Base-by-base conservation (phyloP, 169 alveolate genomes). In the Cryptosporidium sp. region DNA sequence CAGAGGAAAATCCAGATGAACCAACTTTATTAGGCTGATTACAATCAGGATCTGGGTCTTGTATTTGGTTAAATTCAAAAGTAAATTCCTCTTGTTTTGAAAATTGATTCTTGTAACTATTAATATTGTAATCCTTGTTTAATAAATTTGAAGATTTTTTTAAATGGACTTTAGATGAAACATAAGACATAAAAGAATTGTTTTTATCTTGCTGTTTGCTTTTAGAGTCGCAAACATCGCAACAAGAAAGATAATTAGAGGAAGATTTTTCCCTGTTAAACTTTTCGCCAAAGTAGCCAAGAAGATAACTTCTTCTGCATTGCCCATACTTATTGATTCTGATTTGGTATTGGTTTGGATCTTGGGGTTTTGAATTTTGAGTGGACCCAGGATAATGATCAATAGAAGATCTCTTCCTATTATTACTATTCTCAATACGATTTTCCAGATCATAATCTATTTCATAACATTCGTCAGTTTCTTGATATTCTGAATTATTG, bases 231-330 rank as follows among this genome's bases (percentile, higher is more conserved):
- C 89, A 80, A 21, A 80, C 89, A 23, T 80, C 89, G 21, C 89
- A 80, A 53, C 89, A 80, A 18, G 42, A 58, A 16, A 29, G 2
- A 9, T 23, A 16, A 21, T 12, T 31, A 42, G 52, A 52, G 44
- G 16, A 21, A 23, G 85, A 72, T 23, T 80, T 70, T 72, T 84
- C 75, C 10, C 85, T 58, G 29, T 75, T 89, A 51, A 87, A 87
- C 61, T 92, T 86, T 68, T 94, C 96, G 60, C 93, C 95, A 73
- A 94, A 94, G 71, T 92, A 91, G 42, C 84, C 91, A 29, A 94
- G 92, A 23, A 92, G 92, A 60, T 84, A 62, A 7, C 61, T 91
- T 44, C 96, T 85, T 85, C 96, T 85, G 56, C 96, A 94, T 29
- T 44, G 65, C 3, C 89, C 89, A 48, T 80, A 80, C 56, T 65